Evolutionary conservation across 257 asterid species (phyloP), one percentile per base, ranked within the genome.

Genomic region (Leonotis leonurus): DNA sequence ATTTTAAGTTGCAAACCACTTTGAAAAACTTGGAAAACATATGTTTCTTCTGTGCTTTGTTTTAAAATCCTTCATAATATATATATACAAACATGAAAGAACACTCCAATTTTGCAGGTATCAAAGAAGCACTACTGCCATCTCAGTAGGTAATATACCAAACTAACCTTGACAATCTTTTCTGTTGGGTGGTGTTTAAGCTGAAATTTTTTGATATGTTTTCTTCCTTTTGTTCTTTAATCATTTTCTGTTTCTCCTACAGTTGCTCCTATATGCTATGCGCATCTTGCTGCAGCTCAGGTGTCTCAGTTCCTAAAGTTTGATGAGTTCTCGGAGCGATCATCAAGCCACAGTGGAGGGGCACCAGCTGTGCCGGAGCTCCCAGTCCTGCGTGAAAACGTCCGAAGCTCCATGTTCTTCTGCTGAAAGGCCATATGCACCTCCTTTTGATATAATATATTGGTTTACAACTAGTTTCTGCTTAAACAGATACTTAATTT

Each of bases 111-210:
- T 66, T 65, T 70, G 35, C 92, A 88, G 96, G 77, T 88, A 88
- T 45, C 96, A 88, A 75, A 81, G 95, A 56, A 88, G 96, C 56
- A 85, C 93, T 5, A 78, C 90, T 3, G 96, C 96, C 62, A 79
- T 85, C 41, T 88, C 96, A 8, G 70, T 88, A n/a, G 95, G 96
- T 85, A 83, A 81, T 63, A 17, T 62, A 18, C 22, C 48, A 41
- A 14, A 41, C 6, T 21, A 41, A 17, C 43, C 14, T 39, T 39
- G 6, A 13, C 12, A 20, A 29, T 50, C 24, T 56, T 16, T 21
- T 41, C 21, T 13, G 21, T 41, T 32, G 8, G 5, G 5, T 5
- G 37, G 37, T 10, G 1, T 32, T 32, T 32, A 8, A 32, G 37
- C 37, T 32, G 8, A 32, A 5, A 32, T 10, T 2, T 32, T 3